Conservation (phyloP, 1,284 basidiomycete genomes). For the Ustilago sp. region DNA sequence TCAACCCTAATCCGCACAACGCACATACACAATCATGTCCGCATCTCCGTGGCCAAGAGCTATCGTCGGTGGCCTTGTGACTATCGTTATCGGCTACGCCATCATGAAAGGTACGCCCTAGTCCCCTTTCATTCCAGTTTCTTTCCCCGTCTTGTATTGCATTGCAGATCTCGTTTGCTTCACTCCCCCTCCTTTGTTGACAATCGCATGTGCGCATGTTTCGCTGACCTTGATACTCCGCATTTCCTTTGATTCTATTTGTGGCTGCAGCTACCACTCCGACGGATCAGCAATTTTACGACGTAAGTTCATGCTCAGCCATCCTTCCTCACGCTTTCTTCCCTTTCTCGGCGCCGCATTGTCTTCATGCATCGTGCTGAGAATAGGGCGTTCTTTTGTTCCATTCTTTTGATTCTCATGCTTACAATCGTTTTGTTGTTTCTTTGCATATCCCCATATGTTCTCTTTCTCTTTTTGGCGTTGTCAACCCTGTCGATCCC, state of each 20-base stretch:
- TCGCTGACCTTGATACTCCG: neutral
- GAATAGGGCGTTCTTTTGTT: slow-evolving; percentile 8
- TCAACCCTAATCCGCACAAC: neutral
- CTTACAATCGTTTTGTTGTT: slow-evolving; percentile 10
- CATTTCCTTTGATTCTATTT: slow-evolving; percentile 3
- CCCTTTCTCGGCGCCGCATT: neutral
- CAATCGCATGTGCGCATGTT: slow-evolving; percentile 9
- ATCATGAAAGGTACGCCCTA: slow-evolving; percentile 61
- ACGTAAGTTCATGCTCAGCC: slow-evolving; percentile 33
- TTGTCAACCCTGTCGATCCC: neutral
- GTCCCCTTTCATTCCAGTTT: neutral
- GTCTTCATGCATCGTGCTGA: neutral
- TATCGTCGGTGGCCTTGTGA: slow-evolving; percentile 37
- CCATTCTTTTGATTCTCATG: slow-evolving; percentile 4
- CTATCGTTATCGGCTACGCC: slow-evolving; percentile 51
- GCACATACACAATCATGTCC: slow-evolving; percentile 21
- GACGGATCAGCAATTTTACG: slow-evolving; percentile 64
- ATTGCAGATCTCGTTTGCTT: neutral
- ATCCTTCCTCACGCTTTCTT: neutral
- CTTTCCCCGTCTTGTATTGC: neutral
- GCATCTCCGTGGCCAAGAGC: slow-evolving; percentile 51
- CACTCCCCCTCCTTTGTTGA: slow-evolving; percentile 17
- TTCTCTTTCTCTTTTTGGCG: slow-evolving; percentile 2
- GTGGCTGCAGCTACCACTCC: slow-evolving; percentile 55
- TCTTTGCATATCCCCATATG: neutral